Conservation (phyloP, 164 flowering plant genomes). For the Akebia trifoliata region DNA sequence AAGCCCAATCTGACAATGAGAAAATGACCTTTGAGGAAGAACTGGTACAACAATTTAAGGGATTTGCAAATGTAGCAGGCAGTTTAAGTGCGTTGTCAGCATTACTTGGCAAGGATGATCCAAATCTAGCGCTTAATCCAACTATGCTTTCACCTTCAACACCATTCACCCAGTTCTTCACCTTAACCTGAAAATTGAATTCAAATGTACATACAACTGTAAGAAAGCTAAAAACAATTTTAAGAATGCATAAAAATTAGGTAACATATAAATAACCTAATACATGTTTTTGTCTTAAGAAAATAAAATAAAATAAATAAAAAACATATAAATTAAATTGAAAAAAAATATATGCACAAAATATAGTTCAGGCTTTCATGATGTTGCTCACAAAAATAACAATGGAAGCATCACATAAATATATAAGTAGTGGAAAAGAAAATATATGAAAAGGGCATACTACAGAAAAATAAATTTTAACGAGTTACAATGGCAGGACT, state of each 20-base stretch:
- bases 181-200: conserved; percentile 55
- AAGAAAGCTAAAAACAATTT: neutral
- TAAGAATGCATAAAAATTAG: neutral
- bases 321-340: neutral
- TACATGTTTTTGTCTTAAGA: neutral
- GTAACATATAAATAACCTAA: neutral
- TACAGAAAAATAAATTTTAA: too few relatives aligned
- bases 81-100: conserved; percentile 28
- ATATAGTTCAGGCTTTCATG: neutral
- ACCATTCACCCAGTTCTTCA: conserved; percentile 68
- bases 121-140: conserved; percentile 74
- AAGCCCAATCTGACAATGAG: neutral
- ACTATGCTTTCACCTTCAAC: conserved; percentile 32
- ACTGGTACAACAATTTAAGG: conserved; percentile 47
- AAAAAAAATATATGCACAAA: neutral
- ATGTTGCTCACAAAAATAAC: too few relatives aligned
- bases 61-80: conserved; percentile 51
- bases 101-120: conserved; percentile 49
- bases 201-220: neutral
- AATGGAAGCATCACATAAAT: too few relatives aligned
- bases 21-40: conserved; percentile 53
- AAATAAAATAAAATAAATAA: neutral
- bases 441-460: too few relatives aligned
- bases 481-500: too few relatives aligned
- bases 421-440: too few relatives aligned